These are phyloP conservation scores for Cyclotella cryptica DNA, from an alignment of 108 stramenopile genomes.

Conservation along the genomic window DNA sequence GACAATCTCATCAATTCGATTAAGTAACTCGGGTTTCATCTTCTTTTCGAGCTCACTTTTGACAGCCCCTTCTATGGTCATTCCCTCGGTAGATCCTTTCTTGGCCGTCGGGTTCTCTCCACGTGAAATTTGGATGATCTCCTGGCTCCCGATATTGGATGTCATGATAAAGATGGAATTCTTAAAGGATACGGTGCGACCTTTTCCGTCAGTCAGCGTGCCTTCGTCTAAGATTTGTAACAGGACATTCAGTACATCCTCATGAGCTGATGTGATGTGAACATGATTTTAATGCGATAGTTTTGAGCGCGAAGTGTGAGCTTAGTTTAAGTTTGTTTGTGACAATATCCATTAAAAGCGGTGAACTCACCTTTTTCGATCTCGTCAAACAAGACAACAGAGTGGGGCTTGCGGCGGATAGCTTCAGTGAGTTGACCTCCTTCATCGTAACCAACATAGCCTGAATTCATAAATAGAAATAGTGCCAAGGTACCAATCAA, in stretches of 20 bases:
- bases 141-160: slow-evolving; percentile 90
- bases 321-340: not conserved
- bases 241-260: slow-evolving; percentile 92
- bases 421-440: slow-evolving; percentile 97
- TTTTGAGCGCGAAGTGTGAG: no score
- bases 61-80: slow-evolving; percentile 58
- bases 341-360: not conserved
- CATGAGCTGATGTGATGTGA: slow-evolving; percentile 66
- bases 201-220: slow-evolving; percentile 94
- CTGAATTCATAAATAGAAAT: not conserved
- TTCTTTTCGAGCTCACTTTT: slow-evolving; percentile 72
- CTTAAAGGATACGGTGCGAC: slow-evolving; percentile 92
- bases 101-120: slow-evolving; percentile 45
- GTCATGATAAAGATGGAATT: slow-evolving; percentile 97
- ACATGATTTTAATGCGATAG: not conserved
- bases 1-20: slow-evolving; percentile 97
- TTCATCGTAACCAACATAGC: slow-evolving; percentile 92
- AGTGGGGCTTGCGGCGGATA: slow-evolving; percentile 80
- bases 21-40: slow-evolving; percentile 93
- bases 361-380: slow-evolving; percentile 60
- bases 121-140: slow-evolving; percentile 78
- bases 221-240: slow-evolving; percentile 97
- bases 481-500: not conserved
- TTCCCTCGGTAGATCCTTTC: slow-evolving; percentile 44
- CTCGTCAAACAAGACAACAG: slow-evolving; percentile 81